phyloP scores from a whole-genome alignment of 805 yeast genomes.

The Metschnikowia continentalis region DNA sequence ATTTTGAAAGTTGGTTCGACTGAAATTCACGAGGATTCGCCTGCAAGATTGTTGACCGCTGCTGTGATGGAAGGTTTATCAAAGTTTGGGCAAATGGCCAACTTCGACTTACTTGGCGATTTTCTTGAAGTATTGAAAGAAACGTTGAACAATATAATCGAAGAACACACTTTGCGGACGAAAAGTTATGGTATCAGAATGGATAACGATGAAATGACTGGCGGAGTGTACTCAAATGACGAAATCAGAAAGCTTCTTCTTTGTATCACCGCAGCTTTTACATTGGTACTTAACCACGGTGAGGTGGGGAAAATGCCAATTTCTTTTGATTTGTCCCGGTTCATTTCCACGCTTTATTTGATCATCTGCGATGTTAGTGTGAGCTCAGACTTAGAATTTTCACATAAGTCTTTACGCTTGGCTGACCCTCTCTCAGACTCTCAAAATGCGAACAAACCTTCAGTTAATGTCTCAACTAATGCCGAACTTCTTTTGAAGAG shows the following conservation, averaged over 20 bases:
- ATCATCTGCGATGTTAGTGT: slow-evolving; percentile 63
- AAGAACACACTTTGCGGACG: slow-evolving; percentile 39
- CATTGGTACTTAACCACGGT: slow-evolving; percentile 72
- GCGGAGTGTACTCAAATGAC: slow-evolving; percentile 29
- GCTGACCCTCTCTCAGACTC: slow-evolving; percentile 62
- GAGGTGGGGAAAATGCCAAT: slow-evolving; percentile 58
- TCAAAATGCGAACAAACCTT: slow-evolving; percentile 48
- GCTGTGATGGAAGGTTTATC: slow-evolving; percentile 89
- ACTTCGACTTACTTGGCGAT: slow-evolving; percentile 89
- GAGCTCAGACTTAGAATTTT: slow-evolving; percentile 82
- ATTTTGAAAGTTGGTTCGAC: slow-evolving; percentile 51
- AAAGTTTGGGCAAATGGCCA: slow-evolving; percentile 85
- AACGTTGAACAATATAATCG: slow-evolving; percentile 53
- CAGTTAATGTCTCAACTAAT: slow-evolving; percentile 84
- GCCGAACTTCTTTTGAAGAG: slow-evolving; percentile 77
- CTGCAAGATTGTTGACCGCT: slow-evolving; percentile 58
- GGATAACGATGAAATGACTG: slow-evolving; percentile 19
- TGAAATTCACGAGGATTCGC: slow-evolving; percentile 35
- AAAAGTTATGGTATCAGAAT: slow-evolving; percentile 12
- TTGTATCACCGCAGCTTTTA: slow-evolving; percentile 86
- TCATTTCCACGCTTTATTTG: slow-evolving; percentile 70
- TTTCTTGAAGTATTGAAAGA: slow-evolving; percentile 86
- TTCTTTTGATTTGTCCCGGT: slow-evolving; percentile 65
- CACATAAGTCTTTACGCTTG: slow-evolving; percentile 74
- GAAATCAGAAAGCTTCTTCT: slow-evolving; percentile 71